phyloP scores from a whole-genome alignment of 2,329 filamentous ascomycete species.

The Xylariaceae sp. region DNA sequence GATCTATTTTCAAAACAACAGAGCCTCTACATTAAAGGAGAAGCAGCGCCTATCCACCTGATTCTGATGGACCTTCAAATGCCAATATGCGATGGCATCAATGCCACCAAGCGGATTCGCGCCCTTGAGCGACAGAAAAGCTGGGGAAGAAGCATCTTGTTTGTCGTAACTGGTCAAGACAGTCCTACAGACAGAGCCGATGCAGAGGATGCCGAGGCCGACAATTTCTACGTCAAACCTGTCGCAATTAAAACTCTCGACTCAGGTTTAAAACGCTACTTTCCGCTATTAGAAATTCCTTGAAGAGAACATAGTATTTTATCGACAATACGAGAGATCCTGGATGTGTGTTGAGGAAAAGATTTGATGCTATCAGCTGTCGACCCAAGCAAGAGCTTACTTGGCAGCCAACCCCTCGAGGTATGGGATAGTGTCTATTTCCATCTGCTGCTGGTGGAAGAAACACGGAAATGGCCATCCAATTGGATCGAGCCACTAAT shows the following conservation, averaged over 20 bases:
- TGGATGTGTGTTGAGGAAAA: too few relatives aligned
- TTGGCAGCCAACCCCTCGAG: too few relatives aligned
- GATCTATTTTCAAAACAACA: neutral
- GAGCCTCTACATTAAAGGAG: neutral
- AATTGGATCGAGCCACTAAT: too few relatives aligned
- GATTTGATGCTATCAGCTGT: too few relatives aligned
- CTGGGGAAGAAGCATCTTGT: neutral
- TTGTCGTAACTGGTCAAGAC: conserved; percentile 1
- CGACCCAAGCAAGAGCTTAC: too few relatives aligned
- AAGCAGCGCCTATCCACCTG: neutral
- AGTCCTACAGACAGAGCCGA: neutral
- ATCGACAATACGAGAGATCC: too few relatives aligned
- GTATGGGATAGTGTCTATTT: too few relatives aligned
- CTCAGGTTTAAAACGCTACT: neutral
- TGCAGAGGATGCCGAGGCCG: neutral
- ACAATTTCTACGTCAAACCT: neutral
- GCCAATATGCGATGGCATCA: neutral
- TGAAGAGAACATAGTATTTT: too few relatives aligned
- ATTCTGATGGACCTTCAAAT: conserved; percentile 1
- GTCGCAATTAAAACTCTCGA: neutral
- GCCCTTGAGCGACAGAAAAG: neutral
- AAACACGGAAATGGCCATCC: too few relatives aligned
- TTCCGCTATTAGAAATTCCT: neutral
- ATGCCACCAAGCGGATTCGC: neutral
- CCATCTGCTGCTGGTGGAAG: too few relatives aligned